These are phyloP conservation scores for Xerocomellus intermedius DNA, from an alignment of 768 basidiomycete genomes.

Conservation along the genomic window DNA sequence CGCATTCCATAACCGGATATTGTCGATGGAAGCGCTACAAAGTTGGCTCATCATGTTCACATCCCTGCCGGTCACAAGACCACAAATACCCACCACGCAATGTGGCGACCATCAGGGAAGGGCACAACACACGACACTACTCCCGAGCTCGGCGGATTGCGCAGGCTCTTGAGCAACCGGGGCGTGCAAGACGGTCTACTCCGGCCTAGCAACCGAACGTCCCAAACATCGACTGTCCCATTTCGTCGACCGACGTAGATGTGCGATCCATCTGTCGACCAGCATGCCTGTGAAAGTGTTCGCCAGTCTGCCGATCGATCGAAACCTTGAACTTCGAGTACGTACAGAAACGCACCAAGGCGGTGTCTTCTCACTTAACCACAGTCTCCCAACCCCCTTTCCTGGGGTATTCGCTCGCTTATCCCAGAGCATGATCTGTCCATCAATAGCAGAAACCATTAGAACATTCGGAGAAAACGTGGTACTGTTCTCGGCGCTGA, in stretches of 20 bases:
- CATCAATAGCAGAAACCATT: constrained; percentile 89
- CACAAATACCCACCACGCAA: constrained; percentile 70
- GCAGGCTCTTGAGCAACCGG: constrained; percentile 73
- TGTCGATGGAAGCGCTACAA: constrained; percentile 84
- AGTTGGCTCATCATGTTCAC: constrained; percentile 20
- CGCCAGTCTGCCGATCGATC: constrained; percentile 2
- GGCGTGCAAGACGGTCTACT: constrained; percentile 65
- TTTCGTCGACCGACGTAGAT: constrained; percentile 91
- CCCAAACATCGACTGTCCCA: constrained; percentile 91
- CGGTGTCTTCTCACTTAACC: constrained; percentile 89
- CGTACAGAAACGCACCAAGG: constrained; percentile 95
- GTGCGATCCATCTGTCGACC: constrained; percentile 86
- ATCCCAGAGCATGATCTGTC: constrained; percentile 92
- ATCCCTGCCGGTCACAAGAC: constrained; percentile 13
- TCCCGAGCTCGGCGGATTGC: constrained; percentile 86
- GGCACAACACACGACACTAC: constrained; percentile 89
- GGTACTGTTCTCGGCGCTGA: constrained; percentile 59
- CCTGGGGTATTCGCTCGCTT: constrained; percentile 64
- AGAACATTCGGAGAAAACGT: constrained; percentile 79
- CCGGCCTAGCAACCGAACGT: constrained; percentile 77
- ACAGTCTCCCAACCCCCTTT: constrained; percentile 76
- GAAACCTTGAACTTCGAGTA: constrained; percentile 10
- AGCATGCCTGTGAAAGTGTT: constrained; percentile 69
- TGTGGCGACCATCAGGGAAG: constrained; percentile 88
- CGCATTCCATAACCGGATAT: constrained; percentile 91